These are phyloP conservation scores for Pichia scutulata DNA, from an alignment of 805 yeast species.

Conservation along the genomic window DNA sequence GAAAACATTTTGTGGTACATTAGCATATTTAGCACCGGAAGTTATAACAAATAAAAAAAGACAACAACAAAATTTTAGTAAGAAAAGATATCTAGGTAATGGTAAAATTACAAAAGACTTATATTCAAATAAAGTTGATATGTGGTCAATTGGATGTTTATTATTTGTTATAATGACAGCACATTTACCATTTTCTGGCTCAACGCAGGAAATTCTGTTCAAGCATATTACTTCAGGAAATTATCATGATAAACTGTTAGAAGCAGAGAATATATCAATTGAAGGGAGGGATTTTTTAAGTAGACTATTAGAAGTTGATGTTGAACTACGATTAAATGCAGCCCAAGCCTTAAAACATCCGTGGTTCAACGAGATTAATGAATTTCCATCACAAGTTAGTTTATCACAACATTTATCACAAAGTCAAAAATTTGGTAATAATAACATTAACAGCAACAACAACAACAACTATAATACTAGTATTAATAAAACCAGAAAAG, in stretches of 20 bases:
- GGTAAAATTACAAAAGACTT: constrained; percentile 29
- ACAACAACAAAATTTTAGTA: constrained; percentile 10
- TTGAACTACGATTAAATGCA: constrained; percentile 65
- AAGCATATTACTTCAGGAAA: constrained; percentile 69
- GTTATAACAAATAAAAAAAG: constrained; percentile 49
- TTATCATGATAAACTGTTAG: constrained; percentile 70
- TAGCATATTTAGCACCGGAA: constrained; percentile 97
- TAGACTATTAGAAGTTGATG: constrained; percentile 68
- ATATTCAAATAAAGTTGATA: constrained; percentile 86
- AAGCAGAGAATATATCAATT: constrained; percentile 49
- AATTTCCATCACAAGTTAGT: constrained; percentile 38
- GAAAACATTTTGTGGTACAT: constrained; percentile 96
- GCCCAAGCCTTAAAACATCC: constrained; percentile 67
- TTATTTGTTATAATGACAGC: constrained; percentile 88
- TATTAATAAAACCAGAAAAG: not conserved
- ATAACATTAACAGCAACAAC: not conserved
- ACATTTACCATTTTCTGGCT: constrained; percentile 90
- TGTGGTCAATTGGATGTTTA: constrained; percentile 96
- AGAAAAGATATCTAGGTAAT: constrained; percentile 26
- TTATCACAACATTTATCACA: constrained; percentile 43
- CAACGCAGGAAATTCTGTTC: constrained; percentile 80
- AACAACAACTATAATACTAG: too few species aligned
- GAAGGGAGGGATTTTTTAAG: constrained; percentile 69
- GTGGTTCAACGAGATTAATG: constrained; percentile 51
- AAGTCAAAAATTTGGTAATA: not conserved